Base-by-base conservation (phyloP, 352 stramenopile genomes). In the Phytophthora pini region DNA sequence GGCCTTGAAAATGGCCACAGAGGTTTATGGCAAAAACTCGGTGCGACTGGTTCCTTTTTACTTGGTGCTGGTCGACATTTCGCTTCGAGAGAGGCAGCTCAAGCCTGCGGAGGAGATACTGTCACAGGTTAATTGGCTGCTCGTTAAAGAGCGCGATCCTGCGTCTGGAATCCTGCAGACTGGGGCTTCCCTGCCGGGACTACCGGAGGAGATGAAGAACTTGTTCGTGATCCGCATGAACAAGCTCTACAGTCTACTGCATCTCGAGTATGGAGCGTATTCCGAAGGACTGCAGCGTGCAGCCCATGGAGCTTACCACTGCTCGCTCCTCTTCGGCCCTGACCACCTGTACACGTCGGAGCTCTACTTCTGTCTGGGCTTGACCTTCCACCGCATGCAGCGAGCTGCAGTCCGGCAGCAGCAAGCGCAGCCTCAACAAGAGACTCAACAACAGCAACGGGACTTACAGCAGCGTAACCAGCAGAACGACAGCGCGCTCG, bases 291-390 rank as follows among this genome's bases (percentile, higher is more conserved):
- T 93, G 10, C 80, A 90, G 36, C 77, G 81, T 8, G 84, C 79
- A 11, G 77, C 82, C 0, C 82, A 93, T 32, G 84, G 84, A 38
- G 79, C 80, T 13, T 91, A 93, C 61, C 84, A 93, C 56, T 87
- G 79, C 53, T 83, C 82, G 40, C 67, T 90, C 9, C 67, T 90
- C 2, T 89, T 91, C 40, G 84, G 84, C 0, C 84, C 84, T 20
- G 82, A 93, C 50, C 80, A 93, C 38, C 53, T 93, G 41, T 87
- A 88, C 63, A 90, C 82, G 10, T 88, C 82, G 2, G 79, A 89
- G 70, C 67, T 93, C 22, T 93, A 90, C 82, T 93, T 82, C 49
- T 87, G 73, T 12, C 73, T 93, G 15, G 84, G 84, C 7, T 60
- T 78, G n/a, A 79, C 77, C 56, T 93, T 93, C 61, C 70, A 79